Conservation (phyloP, 208 protist species). For the Acanthamoeba triangularis region DNA sequence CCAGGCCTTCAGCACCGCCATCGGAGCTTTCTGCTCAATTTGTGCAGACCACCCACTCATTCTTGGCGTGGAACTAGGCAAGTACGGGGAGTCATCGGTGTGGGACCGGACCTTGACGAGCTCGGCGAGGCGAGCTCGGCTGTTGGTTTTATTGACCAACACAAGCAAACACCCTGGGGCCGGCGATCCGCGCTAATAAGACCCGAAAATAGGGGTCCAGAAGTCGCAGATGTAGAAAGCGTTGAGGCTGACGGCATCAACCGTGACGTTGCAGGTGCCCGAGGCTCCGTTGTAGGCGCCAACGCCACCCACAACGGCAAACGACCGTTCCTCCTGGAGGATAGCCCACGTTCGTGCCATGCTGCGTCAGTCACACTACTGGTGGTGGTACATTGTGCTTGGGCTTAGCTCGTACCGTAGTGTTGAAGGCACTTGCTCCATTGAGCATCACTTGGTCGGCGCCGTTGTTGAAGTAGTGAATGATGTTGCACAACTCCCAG, state of each 20-base stretch:
- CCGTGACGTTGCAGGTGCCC: not conserved
- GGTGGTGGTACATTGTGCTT: not conserved
- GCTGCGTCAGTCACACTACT: not conserved
- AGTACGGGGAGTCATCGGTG: too few species aligned
- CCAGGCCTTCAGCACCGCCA: too few species aligned
- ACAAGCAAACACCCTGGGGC: too few species aligned
- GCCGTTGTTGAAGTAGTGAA: slow-evolving; percentile 50
- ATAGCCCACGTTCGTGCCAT: not conserved
- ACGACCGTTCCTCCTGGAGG: not conserved
- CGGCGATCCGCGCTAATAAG: too few species aligned
- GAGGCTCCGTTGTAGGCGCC: not conserved
- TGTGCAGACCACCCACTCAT: too few species aligned
- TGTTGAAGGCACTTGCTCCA: not conserved
- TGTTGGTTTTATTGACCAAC: too few species aligned
- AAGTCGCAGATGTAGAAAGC: not conserved
- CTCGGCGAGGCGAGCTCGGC: too few species aligned
- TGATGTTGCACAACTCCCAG: slow-evolving; percentile 2
- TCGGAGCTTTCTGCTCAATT: too few species aligned
- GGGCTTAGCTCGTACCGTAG: not conserved
- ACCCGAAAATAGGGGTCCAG: not conserved
- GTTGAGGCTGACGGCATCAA: not conserved
- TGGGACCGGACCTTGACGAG: too few species aligned
- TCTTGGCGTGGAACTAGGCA: too few species aligned
- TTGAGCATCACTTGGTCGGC: slow-evolving; percentile 7
- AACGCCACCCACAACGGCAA: not conserved